Base-by-base conservation (phyloP, 805 yeast species). In the Pichia membranifaciens region DNA sequence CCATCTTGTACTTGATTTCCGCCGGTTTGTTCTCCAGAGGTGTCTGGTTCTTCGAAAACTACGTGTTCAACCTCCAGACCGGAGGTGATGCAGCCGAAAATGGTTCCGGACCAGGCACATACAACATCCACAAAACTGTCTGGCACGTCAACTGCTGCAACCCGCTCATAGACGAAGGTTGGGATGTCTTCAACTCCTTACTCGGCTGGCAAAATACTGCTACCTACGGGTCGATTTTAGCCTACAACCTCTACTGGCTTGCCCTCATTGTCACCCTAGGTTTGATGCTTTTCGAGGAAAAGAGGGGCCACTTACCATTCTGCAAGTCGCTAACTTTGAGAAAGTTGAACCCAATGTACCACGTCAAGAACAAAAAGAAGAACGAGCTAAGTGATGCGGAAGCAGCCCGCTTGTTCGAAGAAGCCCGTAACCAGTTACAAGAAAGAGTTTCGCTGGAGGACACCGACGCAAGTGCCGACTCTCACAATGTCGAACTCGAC, bases 141-240 rank as follows among this genome's bases (percentile, higher is more conserved):
- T 89, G 96, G 87, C 97, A 89, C 69, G 90, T 90, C 50, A 88
- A 89, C 76, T 89, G 96, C 70, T 89, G 96, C 72, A 87, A 88
- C 68, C 96, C 96, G 43, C 88, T 82, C 65, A 71, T 76, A 51
- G 88, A 83, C 67, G 79, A 82, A 56, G 96, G 96, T 69, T 90
- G 96, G 96, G 96, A 88, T 76, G 81, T 89, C 52, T 89, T 89
- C 76, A 89, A 89, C 62, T 87, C 96, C 17, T 67, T 89, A 45
- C 72, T 89, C 53, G 97, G 96, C 51, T 90, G 97, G 97, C 95
- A 88, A 71, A 89, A 89, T 69, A 79, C 95, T 41, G 96, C 96
- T 53, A 87, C 95, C 55, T 76, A 86, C 61, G 95, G 96, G 47
- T 86, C 96, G 3, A 87, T 89, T 48, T 70, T 89, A 47, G 78